Base-by-base conservation (phyloP, 345 rosid species). In the Murraya koenigii region DNA sequence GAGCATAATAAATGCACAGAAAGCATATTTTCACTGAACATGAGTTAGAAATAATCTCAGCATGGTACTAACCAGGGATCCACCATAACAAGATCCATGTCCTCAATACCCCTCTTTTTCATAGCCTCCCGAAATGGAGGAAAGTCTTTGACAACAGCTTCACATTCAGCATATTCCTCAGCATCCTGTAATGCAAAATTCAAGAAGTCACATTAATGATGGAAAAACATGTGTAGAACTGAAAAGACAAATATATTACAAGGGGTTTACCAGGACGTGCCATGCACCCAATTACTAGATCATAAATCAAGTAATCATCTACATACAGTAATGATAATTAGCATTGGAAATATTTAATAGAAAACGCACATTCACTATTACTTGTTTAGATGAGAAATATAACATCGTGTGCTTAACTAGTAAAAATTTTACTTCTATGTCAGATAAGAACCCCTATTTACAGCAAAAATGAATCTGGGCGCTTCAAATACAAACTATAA, bases 21-120 rank as follows among this genome's bases (percentile, higher is more conserved):
- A 71, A 30, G 47, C 47, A 82, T 15, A 68, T 41, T 59, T 32
- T 36, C 11, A 52, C 59, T 28, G 36, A 69, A 28, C 23, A 59
- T 32, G 32, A 35, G 25, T 44, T 26, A 75, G 30, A 58, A 56
- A 65, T 65, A 36, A 72, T 74, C 64, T 68, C 73, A 66, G 71
- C 28, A 55, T 3, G 36, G 62, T 65, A 79, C 90, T 72, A 76
- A 92, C 94, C 94, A 90, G 38, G 93, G 87, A 83, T 90, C 93
- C 71, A 90, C 94, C 97, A 90, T 90, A 59, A 92, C 88, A 78
- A 92, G 92, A 47, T 90, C 97, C 92, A 92, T 84, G 75, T 92
- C 94, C 58, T 85, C 91, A 54, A 92, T 88, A 68, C 94, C 97
- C 79, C 97, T 87, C 80, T 84, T 89, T 83, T 80, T 90, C 92